These are phyloP conservation scores for Aspergillus bombycis DNA, from an alignment of 2,329 filamentous ascomycete species.

Conservation along the genomic window DNA sequence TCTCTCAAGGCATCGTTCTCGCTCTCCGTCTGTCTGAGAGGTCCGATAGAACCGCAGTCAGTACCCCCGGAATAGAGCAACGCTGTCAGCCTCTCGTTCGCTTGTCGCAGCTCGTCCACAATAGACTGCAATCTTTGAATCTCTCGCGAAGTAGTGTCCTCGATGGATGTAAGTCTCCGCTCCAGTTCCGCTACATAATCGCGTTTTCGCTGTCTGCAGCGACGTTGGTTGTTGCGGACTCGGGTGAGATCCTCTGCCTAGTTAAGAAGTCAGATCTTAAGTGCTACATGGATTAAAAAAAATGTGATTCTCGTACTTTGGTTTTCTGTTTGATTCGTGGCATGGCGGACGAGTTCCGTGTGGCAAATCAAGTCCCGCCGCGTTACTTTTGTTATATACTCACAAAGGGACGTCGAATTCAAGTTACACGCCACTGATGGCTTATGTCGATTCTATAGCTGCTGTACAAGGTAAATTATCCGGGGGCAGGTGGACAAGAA, in stretches of 20 bases:
- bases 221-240: constrained; percentile 57
- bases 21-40: neutral
- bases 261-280: neutral
- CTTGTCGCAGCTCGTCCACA: neutral
- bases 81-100: neutral
- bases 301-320: neutral
- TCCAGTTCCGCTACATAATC: constrained; percentile 47
- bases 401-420: neutral
- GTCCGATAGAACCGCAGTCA: neutral
- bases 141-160: constrained; percentile 3
- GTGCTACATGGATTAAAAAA: neutral
- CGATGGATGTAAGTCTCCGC: constrained; percentile 11
- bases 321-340: neutral
- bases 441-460: neutral
- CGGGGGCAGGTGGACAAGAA: neutral
- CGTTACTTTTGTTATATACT: neutral
- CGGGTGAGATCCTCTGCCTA: constrained; percentile 43
- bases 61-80: neutral
- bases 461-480: neutral
- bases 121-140: constrained; percentile 1
- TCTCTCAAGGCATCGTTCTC: neutral
- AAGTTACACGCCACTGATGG: neutral
- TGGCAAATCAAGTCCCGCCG: neutral
- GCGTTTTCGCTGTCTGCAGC: constrained; percentile 52
- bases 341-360: neutral